Evolutionary conservation across 2,329 filamentous ascomycete species (phyloP), one percentile per base, ranked within the genome.

Genomic region (Trichoderma sp.): DNA sequence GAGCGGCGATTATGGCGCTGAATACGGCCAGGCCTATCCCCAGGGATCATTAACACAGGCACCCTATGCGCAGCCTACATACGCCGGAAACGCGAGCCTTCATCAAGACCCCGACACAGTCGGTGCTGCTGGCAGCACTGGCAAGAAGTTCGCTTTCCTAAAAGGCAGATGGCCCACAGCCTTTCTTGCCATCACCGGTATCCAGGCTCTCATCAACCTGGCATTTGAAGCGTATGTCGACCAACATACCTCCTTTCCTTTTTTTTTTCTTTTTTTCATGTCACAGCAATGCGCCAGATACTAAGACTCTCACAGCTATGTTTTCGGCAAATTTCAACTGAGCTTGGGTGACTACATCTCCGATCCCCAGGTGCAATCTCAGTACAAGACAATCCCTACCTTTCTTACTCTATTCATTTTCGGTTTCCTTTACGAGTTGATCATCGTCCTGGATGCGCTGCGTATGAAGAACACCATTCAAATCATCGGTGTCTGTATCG

Each of bases 391-490:
- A 0, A 97, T 99, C 74, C 95, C 96, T 30, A 98, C 95, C 47
- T 98, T 98, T 83, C 87, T 99, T 72, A 94, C 95, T 28, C 89
- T 99, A 61, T 97, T 98, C 85, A 97, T 98, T 81, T 98, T 99
- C 81, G 96, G 94, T 73, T 98, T 97, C 83, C 82, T 99, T 71
- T 99, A 98, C 83, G 91, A 97, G 79, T 84, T 98, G 36, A 84
- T 97, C 32, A 86, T 99, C 68, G 93, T 96, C 13, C 98, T 94
- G 88, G 96, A 99, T 84, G 96, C 95, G 17, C 86, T 99, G 72
- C 91, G 94, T 74, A 86, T 95, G 79, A 98, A 98, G 82, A 99
- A 99, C 84, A 99, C 96, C 12, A 99, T 99, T 85, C 96, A 99
- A 82, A 88, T 98, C 80, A 98, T 99, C 76, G 96, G 96, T 58